Evolutionary conservation across 1,284 basidiomycete species (phyloP), one percentile per base, ranked within the genome.

Genomic region (Rhizoctonia solani): DNA sequence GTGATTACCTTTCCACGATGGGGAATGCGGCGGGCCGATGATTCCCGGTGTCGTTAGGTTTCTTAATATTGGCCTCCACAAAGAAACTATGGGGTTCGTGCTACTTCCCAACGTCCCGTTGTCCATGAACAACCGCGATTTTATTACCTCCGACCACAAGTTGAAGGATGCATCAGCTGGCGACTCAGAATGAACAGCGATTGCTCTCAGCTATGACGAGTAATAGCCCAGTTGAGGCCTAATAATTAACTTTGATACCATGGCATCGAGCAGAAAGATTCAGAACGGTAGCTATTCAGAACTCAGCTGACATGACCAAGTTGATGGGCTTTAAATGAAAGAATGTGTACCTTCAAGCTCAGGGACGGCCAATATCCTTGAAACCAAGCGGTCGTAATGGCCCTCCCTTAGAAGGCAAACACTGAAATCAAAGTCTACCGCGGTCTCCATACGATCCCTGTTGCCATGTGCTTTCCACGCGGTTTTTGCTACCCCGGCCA

Each of bases 391-490:
- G 37, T 41, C 27, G 29, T 14, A 32, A 39, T n/a, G 16, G 16
- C 50, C 29, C 50, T 34, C 14, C 16, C 50, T 53, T 53, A 25
- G 13, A 16, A 3, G 16, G 16, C n/a, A 21, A 41, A 11, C 32
- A 34, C 19, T 19, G 19, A 52, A 52, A 41, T n/a, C n/a, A n/a
- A n/a, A n/a, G n/a, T n/a, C n/a, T n/a, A n/a, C n/a, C n/a, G n/a
- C n/a, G n/a, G n/a, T n/a, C n/a, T 21, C 39, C 37, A 44, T 29
- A 9, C 23, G 16, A 42, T 23, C 49, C 59, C 37, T 42, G 59
- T 63, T 30, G 47, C 59, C 59, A 63, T 63, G 59, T 63, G 59
- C 25, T 4, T 19, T 14, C 59, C 59, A 63, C 59, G 59, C 49
- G 59, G n/a, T 4, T 16, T 42, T 63, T 23, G 47, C 59, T 34